phyloP scores from a whole-genome alignment of 2,329 filamentous ascomycete species.

The Aspergillus melleus region DNA sequence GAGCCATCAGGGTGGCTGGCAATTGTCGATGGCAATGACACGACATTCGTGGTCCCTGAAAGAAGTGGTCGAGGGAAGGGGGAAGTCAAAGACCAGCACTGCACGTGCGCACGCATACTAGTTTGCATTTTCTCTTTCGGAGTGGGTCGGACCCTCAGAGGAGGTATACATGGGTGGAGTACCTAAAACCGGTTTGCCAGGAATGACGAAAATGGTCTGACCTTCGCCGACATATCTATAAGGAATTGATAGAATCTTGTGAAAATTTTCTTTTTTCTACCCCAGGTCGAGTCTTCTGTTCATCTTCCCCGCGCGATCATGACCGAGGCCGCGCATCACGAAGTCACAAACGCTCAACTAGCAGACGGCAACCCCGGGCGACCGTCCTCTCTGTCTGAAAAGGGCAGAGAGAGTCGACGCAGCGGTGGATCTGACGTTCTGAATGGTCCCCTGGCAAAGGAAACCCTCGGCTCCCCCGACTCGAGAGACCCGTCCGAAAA shows the following conservation, averaged over 20 bases:
- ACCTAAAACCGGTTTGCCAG: neutral
- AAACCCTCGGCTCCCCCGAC: neutral
- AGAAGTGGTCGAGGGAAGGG: neutral
- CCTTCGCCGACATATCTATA: neutral
- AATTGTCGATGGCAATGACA: neutral
- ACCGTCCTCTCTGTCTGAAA: neutral
- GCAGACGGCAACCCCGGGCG: neutral
- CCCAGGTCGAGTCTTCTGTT: neutral
- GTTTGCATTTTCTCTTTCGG: neutral
- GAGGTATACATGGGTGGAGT: neutral
- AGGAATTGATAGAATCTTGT: neutral
- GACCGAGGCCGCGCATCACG: neutral
- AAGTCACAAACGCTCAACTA: neutral
- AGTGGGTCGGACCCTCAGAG: neutral
- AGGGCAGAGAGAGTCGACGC: neutral
- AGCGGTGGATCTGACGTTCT: neutral
- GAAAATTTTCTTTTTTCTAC: neutral
- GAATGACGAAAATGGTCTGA: neutral
- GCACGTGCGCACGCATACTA: neutral
- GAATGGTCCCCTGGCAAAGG: neutral
- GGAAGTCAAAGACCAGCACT: neutral
- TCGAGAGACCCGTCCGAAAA: constrained; percentile 15
- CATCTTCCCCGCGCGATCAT: neutral
- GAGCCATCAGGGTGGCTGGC: too few species aligned
- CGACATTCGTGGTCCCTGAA: neutral